Evolutionary conservation across 1,284 basidiomycete species (phyloP).

Genomic region (Leccinum brunneo-olivaceum): DNA sequence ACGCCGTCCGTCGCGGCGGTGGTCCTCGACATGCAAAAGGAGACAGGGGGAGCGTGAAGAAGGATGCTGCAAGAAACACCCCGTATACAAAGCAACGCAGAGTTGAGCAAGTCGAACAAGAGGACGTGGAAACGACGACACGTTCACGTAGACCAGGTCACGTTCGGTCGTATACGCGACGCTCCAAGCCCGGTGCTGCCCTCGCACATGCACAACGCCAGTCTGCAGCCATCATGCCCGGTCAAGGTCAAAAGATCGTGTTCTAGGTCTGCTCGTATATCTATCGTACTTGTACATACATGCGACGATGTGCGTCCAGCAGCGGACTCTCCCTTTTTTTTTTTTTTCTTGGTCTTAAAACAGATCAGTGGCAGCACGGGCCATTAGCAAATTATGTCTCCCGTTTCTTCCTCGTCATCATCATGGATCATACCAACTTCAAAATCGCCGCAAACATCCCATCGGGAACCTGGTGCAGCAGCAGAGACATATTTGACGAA

Average conservation of each 20-base stretch:
- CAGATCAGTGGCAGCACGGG: no score
- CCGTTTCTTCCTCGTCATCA: conserved; percentile 21
- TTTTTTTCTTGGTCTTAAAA: no score
- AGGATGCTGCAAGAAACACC: not conserved
- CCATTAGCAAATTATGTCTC: no score
- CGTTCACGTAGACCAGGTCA: conserved; percentile 5
- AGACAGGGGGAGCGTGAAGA: conserved; percentile 11
- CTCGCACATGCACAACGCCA: conserved; percentile 84
- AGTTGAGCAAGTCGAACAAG: conserved; percentile 2
- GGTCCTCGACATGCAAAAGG: conserved; percentile 24
- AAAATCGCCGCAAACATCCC: conserved; percentile 88
- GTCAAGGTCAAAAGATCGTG: conserved; percentile 76
- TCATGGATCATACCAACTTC: conserved; percentile 69
- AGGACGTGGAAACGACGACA: not conserved
- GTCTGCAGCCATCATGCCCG: conserved; percentile 76
- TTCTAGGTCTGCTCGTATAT: conserved; percentile 40
- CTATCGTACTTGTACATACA: not conserved
- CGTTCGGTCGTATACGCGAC: conserved; percentile 21
- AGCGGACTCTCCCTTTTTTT: not conserved
- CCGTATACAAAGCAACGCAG: conserved; percentile 4
- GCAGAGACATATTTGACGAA: conserved; percentile 94
- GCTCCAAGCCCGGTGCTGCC: conserved; percentile 84
- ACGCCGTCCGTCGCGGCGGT: conserved; percentile 72
- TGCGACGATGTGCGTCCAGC: not conserved
- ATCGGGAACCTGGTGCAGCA: conserved; percentile 78